Conservation (phyloP, 2,329 filamentous ascomycete species). For the Beauveria australis region DNA sequence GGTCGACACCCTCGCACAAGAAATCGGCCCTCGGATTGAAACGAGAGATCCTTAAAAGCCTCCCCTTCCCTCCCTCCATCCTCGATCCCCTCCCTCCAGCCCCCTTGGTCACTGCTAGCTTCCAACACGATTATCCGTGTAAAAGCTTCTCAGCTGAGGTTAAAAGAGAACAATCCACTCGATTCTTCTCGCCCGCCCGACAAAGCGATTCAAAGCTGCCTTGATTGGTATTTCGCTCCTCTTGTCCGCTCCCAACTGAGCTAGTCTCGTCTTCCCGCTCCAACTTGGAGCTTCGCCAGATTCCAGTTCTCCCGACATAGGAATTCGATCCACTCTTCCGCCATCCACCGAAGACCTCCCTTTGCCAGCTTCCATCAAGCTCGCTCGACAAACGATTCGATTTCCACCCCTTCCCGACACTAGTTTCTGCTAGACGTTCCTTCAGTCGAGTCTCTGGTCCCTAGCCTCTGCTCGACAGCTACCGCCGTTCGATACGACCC, state of each 20-base stretch:
- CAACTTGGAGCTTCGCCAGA: background rate
- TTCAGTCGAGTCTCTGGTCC: background rate
- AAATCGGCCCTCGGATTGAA: constrained; percentile 19
- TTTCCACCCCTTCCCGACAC: constrained; percentile 6
- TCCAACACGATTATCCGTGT: background rate
- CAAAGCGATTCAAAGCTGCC: constrained; percentile 27
- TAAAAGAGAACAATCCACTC: background rate
- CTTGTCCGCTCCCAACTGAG: constrained; percentile 5
- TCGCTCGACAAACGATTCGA: constrained; percentile 4
- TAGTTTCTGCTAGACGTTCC: constrained; percentile 5
- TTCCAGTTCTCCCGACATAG: constrained; percentile 9
- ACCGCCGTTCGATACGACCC: background rate
- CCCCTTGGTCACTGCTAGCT: background rate
- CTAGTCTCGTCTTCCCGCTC: background rate
- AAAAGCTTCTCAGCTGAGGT: background rate
- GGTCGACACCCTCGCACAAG: constrained; percentile 22
- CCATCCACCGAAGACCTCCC: constrained; percentile 8
- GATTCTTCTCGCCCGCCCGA: constrained; percentile 15
- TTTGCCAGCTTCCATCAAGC: constrained; percentile 10
- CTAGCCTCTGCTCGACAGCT: constrained; percentile 1
- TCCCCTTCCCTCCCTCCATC: constrained; percentile 8
- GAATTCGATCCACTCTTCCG: constrained; percentile 15
- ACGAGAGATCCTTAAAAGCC: constrained; percentile 7
- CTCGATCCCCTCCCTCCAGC: background rate
- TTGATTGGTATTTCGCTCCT: constrained; percentile 32